Conservation (phyloP, 1,284 basidiomycete genomes). For the Mycena sp. region DNA sequence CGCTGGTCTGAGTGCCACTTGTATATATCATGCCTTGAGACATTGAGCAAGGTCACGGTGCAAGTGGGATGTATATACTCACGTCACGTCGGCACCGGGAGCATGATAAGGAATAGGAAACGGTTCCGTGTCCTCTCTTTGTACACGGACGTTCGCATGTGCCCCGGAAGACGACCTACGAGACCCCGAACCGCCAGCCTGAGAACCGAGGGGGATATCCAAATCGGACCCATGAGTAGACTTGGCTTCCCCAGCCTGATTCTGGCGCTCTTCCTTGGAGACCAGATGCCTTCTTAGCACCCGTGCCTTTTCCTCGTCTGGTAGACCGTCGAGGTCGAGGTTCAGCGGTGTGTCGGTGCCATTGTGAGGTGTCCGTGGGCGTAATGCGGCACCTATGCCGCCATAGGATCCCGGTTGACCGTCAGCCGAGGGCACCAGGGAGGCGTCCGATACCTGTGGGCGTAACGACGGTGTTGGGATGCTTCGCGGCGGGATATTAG, state of each 20-base stretch:
- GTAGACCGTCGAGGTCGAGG: constrained; percentile 63
- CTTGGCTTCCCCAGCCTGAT: constrained; percentile 35
- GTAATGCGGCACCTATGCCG: constrained; percentile 39
- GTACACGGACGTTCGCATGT: constrained; percentile 28
- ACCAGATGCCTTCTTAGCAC: constrained; percentile 86
- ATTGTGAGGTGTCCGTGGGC: constrained; percentile 29
- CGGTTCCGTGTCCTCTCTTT: constrained; percentile 64
- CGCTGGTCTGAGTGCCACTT: constrained; percentile 89
- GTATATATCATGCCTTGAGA: constrained; percentile 86
- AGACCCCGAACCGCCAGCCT: constrained; percentile 15
- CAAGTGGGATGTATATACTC: constrained; percentile 48
- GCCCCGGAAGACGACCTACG: constrained; percentile 34
- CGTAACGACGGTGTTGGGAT: constrained; percentile 15
- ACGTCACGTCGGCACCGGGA: constrained; percentile 91
- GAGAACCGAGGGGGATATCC: constrained; percentile 35
- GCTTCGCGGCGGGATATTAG: constrained; percentile 67
- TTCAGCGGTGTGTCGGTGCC: constrained; percentile 43
- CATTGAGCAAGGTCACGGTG: constrained; percentile 25
- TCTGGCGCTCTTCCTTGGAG: constrained; percentile 71
- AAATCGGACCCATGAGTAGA: constrained; percentile 46
- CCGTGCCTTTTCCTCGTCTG: constrained; percentile 85
- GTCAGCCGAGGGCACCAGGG: constrained; percentile 32
- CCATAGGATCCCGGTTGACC: constrained; percentile 37
- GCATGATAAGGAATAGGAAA: constrained; percentile 89
- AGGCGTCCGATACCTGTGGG: constrained; percentile 33